Evolutionary conservation across 441 rosid genomes (phyloP), one percentile per base, ranked within the genome.

Genomic region (Rhodomyrtus psidioides): DNA sequence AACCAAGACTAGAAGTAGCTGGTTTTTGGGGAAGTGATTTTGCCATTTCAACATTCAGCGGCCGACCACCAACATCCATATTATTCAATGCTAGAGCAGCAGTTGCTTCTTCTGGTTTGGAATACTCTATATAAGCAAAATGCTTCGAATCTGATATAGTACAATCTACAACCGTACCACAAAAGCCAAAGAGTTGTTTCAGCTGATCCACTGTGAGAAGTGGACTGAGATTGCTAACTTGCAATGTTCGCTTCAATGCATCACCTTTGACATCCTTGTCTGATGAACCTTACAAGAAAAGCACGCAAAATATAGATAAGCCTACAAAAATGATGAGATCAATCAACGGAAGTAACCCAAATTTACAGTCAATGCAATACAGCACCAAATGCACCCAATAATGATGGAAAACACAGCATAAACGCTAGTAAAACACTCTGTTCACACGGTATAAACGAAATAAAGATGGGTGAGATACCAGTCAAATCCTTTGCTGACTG

Each of bases 221-320:
- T 39, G 99, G 97, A 88, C 97, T 98, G 86, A 98, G 96, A 91
- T 98, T 98, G 97, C 99, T 96, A 92, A 96, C 96, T 92, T 98
- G 99, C 86, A 98, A 92, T 62, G 94, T 96, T 93, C 90, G 97
- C 91, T 94, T 98, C 89, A 98, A 85, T 7, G 91, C 88, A 83
- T 94, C 98, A 86, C 88, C 97, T 89, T 90, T 93, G 57, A 88
- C 93, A 88, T 89, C 90, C 85, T 91, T 91, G 87, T 93, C 97
- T 74, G 92, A 88, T 88, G 95, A 92, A 86, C 93, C 98, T 95
- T 88, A 88, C 83, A 55, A 85, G 81, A 86, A 87, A 65, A 42
- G 75, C 59, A 86, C 42, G 85, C 55, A 59, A 30, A n/a, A 55
- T 57, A 39, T 44, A 82, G 12, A 53, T 56, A 82, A 82, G 56